Evolutionary conservation across 768 basidiomycete genomes (phyloP).

Genomic region (Mycena leptocephala): DNA sequence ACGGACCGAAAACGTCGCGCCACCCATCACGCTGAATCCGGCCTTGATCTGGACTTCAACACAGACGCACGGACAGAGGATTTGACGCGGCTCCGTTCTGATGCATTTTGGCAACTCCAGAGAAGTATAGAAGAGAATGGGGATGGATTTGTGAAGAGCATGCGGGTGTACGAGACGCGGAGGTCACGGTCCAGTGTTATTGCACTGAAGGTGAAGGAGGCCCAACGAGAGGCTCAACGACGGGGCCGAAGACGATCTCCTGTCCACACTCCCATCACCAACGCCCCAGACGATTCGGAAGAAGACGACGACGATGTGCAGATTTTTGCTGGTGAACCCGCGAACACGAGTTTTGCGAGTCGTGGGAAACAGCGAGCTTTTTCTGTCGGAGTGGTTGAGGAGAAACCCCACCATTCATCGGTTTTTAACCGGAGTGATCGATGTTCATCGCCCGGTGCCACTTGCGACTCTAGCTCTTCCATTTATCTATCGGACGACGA

Average conservation of each 20-base stretch:
- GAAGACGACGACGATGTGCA: slow-evolving; percentile 72
- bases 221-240: slow-evolving; percentile 58
- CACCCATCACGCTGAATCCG: slow-evolving; percentile 41
- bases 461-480: slow-evolving; percentile 46
- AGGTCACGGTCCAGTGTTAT: slow-evolving; percentile 60
- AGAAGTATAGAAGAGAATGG: slow-evolving; percentile 75
- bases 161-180: slow-evolving; percentile 80
- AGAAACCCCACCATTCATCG: slow-evolving; percentile 46
- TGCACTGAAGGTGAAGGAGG: slow-evolving; percentile 53
- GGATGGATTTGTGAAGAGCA: slow-evolving; percentile 78
- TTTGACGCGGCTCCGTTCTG: slow-evolving; percentile 67
- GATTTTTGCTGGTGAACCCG: slow-evolving; percentile 64
- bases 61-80: slow-evolving; percentile 39
- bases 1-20: slow-evolving; percentile 36
- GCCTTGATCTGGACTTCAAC: slow-evolving; percentile 35
- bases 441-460: slow-evolving; percentile 49
- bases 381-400: slow-evolving; percentile 63
- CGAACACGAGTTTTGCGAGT: slow-evolving; percentile 37
- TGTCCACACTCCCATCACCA: slow-evolving; percentile 39
- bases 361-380: slow-evolving; percentile 58
- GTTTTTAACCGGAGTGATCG: slow-evolving; percentile 38
- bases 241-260: slow-evolving; percentile 59
- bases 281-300: slow-evolving; percentile 34
- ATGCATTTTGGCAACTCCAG: slow-evolving; percentile 78
- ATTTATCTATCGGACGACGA: slow-evolving; percentile 55